Base-by-base conservation (phyloP, 768 basidiomycete genomes). In the Hypsizygus marmoreus region DNA sequence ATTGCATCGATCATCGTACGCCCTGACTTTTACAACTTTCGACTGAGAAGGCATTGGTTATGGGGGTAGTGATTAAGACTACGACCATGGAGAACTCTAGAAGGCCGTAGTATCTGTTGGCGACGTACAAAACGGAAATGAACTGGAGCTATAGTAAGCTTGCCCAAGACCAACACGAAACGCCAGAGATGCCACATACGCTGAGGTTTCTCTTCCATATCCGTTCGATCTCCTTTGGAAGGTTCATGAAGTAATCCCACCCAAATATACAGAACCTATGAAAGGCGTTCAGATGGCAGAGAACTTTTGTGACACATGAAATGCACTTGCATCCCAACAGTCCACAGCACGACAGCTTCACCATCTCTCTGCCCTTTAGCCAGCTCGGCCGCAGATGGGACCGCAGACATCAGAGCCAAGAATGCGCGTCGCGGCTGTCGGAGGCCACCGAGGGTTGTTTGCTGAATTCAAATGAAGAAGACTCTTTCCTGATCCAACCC, bases 211-310 rank as follows among this genome's bases (percentile, higher is more conserved):
- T 56, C 45, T 45, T 63, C 62, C 59, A 61, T 13, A 63, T 55
- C 24, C 51, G 51, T 26, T 45, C 40, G 33, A 56, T 56, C 35
- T 63, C 62, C 32, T 57, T 41, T 14, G 56, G 62, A 12, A 61
- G 53, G 34, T 56, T 59, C 34, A 61, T 51, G 22, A 61, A 45
- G 36, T 54, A 60, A 31, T 63, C 56, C 59, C 59, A 61, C 3
- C 62, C 62, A 48, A 57, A 63, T 10, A 63, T 59, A 26, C 59
- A 63, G 43, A 61, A 63, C 43, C 62, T 63, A 16, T 9, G 22
- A 4, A 32, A 40, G 20, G 40, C 35, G 35, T 31, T n/a, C 36
- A 38, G 39, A 33, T 44, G 43, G 40, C n/a, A n/a, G n/a, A n/a
- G n/a, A n/a, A n/a, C 37, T 17, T 36, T 11, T 29, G 28, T 4